These are phyloP conservation scores for Calocybe gangraenosa DNA, from an alignment of 768 basidiomycete species.

Conservation along the genomic window DNA sequence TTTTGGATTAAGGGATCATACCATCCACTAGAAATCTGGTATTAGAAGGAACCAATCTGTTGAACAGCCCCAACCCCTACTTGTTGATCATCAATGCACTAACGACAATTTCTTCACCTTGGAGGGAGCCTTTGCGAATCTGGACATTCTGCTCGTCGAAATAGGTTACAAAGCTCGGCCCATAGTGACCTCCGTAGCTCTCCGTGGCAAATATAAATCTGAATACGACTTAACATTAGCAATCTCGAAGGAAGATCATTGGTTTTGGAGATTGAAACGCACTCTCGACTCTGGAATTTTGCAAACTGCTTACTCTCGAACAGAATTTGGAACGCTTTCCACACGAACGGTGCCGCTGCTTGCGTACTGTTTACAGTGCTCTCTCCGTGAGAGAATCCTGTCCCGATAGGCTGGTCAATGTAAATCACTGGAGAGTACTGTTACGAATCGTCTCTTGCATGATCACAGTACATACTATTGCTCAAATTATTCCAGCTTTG, in stretches of 20 bases:
- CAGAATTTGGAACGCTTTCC: conserved; percentile 60
- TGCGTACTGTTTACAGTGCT: conserved; percentile 55
- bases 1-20: conserved; percentile 63
- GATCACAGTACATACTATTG: conserved; percentile 42
- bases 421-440: conserved; percentile 49
- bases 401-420: conserved; percentile 66
- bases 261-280: conserved; percentile 10
- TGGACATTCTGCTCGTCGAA: conserved; percentile 59
- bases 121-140: conserved; percentile 38
- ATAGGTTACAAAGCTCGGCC: conserved; percentile 58
- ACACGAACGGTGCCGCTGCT: conserved; percentile 53
- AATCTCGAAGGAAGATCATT: neutral
- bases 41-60: neutral
- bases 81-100: conserved; percentile 66
- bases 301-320: conserved; percentile 54
- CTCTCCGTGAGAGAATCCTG: conserved; percentile 59
- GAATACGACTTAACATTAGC: neutral
- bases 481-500: conserved; percentile 63
- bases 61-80: conserved; percentile 20
- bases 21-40: conserved; percentile 44
- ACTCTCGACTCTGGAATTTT: conserved; percentile 52
- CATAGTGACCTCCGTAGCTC: conserved; percentile 68
- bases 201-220: conserved; percentile 66
- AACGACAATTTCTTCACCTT: conserved; percentile 49
- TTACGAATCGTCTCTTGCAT: neutral